phyloP scores from a whole-genome alignment of 371 early-diverging fungal genomes.

The Mucor irregularis region DNA sequence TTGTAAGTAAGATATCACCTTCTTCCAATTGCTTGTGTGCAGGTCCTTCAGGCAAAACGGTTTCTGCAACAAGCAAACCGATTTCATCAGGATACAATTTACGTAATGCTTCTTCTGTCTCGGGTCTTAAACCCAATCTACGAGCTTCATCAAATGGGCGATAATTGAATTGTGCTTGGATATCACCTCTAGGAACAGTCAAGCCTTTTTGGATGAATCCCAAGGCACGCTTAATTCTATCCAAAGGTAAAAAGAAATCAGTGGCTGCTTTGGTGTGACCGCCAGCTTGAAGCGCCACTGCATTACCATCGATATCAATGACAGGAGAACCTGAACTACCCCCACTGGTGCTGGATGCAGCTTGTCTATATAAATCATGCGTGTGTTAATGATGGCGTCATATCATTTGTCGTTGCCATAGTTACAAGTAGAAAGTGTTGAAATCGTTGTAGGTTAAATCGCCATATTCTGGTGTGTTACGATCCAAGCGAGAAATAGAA shows the following conservation, averaged over 20 bases:
- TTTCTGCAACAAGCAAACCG: constrained; percentile 86
- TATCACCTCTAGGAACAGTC: constrained; percentile 85
- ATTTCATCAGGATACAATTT: constrained; percentile 71
- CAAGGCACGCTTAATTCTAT: constrained; percentile 82
- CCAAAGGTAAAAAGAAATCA: constrained; percentile 90
- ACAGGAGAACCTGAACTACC: constrained; percentile 91
- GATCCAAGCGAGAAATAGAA: constrained; percentile 85
- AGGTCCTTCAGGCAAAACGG: constrained; percentile 85
- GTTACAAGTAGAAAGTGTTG: constrained; percentile 76
- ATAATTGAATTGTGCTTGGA: constrained; percentile 82
- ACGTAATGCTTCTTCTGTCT: constrained; percentile 76
- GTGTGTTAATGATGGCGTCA: too few relatives aligned
- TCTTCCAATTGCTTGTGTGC: constrained; percentile 73
- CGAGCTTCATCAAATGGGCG: constrained; percentile 78
- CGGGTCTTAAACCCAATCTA: constrained; percentile 66
- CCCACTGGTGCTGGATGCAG: constrained; percentile 78
- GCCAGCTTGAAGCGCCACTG: constrained; percentile 91
- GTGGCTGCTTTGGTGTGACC: constrained; percentile 83
- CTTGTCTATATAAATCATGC: constrained; percentile 50
- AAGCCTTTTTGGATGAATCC: constrained; percentile 65
- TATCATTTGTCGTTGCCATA: too few relatives aligned
- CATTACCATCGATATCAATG: constrained; percentile 89
- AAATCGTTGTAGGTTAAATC: constrained; percentile 71
- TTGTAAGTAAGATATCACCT: constrained; percentile 84
- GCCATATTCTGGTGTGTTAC: constrained; percentile 69